A percentile compares a stretch with the other conserved stretches of the same genome.
These are phyloP conservation scores for Tremella mesenterica DNA, from an alignment of 768 basidiomycete species.

Conservation along the genomic window DNA sequence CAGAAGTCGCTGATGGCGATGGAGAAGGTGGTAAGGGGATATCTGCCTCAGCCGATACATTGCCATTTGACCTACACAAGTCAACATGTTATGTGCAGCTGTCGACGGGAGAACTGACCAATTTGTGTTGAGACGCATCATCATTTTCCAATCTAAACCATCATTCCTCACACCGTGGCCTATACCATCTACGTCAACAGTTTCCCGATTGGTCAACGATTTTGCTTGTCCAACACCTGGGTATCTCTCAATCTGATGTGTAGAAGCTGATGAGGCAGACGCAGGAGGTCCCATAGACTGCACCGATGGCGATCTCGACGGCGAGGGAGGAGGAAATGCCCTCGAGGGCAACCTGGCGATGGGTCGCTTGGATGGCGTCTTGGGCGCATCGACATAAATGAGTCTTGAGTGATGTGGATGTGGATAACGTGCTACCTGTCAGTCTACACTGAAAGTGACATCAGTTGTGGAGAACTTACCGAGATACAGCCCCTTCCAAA, in stretches of 20 bases:
- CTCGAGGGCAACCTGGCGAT: conserved; percentile 36
- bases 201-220: conserved; percentile 1
- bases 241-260: neutral
- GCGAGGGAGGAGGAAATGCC: conserved; percentile 39
- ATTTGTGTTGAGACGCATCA: conserved; percentile 39
- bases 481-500: conserved; percentile 43
- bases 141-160: conserved; percentile 42
- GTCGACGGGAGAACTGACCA: conserved; percentile 26
- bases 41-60: conserved; percentile 28
- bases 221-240: conserved; percentile 12
- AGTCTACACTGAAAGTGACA: neutral
- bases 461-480: conserved; percentile 15
- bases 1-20: conserved; percentile 13
- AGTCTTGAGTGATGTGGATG: conserved; percentile 37
- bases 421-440: conserved; percentile 27
- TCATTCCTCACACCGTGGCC: conserved; percentile 37
- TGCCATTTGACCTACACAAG: conserved; percentile 37
- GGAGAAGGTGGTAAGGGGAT: conserved; percentile 38
- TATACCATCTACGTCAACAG: conserved; percentile 8
- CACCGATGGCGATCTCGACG: conserved; percentile 24
- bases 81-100: conserved; percentile 2
- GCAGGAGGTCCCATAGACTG: neutral
- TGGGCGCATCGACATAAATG: conserved; percentile 9
- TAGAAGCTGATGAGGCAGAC: neutral
- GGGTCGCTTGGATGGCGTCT: conserved; percentile 16